These are phyloP conservation scores for Phylloboletellus chloephorus DNA, from an alignment of 1,284 basidiomycete genomes.

Conservation along the genomic window DNA sequence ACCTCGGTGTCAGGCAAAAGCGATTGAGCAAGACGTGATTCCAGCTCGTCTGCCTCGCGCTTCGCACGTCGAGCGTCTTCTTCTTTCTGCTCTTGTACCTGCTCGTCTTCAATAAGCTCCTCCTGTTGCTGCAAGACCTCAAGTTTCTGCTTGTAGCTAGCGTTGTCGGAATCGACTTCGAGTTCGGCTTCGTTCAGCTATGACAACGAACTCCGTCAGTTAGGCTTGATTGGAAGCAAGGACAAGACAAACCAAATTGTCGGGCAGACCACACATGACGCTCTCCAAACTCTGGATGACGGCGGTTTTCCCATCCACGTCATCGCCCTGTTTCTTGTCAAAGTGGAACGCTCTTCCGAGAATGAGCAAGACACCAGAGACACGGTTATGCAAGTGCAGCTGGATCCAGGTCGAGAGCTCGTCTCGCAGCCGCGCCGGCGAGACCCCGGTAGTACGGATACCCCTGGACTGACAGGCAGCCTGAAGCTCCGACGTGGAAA, in stretches of 20 bases:
- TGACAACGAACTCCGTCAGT: not conserved
- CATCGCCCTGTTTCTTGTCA: slow-evolving; percentile 67
- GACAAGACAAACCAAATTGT: slow-evolving; percentile 71
- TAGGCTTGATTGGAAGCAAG: not conserved
- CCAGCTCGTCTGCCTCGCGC: slow-evolving; percentile 71
- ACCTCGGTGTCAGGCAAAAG: slow-evolving; percentile 80
- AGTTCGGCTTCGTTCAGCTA: slow-evolving; percentile 96
- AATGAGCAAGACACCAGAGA: slow-evolving; percentile 92
- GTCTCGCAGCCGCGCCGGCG: slow-evolving; percentile 79
- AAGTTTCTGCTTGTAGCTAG: slow-evolving; percentile 96
- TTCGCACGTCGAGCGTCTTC: slow-evolving; percentile 84
- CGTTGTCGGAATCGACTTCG: slow-evolving; percentile 88
- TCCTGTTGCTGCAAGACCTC: slow-evolving; percentile 98
- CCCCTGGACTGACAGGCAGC: slow-evolving; percentile 93
- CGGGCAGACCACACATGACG: slow-evolving; percentile 90
- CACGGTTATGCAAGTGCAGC: slow-evolving; percentile 81
- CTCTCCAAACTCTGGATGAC: slow-evolving; percentile 83
- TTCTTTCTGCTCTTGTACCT: slow-evolving; percentile 96
- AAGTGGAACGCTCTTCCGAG: slow-evolving; percentile 94
- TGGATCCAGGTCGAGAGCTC: slow-evolving; percentile 94
- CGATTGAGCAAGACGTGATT: slow-evolving; percentile 69
- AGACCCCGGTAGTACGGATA: slow-evolving; percentile 82
- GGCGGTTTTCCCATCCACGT: slow-evolving; percentile 70
- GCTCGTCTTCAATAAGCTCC: slow-evolving; percentile 98
- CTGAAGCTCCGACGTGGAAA: slow-evolving; percentile 89